Base-by-base conservation (phyloP, 192 early-diverging fungal species). In the Phycomyces blakesleeanus region DNA sequence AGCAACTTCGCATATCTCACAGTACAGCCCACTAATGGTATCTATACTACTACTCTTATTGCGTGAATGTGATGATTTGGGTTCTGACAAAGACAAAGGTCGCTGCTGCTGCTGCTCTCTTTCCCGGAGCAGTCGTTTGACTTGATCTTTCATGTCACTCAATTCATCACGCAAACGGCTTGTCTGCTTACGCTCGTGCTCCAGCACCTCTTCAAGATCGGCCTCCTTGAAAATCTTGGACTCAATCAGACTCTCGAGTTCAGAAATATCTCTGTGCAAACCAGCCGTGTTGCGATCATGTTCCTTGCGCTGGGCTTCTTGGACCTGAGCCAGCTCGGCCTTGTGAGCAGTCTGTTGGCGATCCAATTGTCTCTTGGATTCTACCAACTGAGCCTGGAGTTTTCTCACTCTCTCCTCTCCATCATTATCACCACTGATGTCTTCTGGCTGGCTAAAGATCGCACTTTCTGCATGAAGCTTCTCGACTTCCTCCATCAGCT, bases 401-500 rank as follows among this genome's bases (percentile, higher is more conserved):
- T 73, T 67, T 15, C 57, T 69, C 0, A 71, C 52, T 25, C 74
- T 71, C 1, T 71, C 64, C 18, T 69, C 69, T 15, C 47, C 41
- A 8, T 20, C 18, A 0, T 61, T 61, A 3, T 51, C 54, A 16
- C 56, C 75, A 11, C 53, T 24, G 3, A 51, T 51, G 10, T 41
- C 53, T 0, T 34, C 54, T n/a, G 22, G 70, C 24, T 27, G 12
- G 14, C 39, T 38, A n/a, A 49, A 14, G 1, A 42, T 24, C 8
- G 40, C 34, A 34, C 24, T 51, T 67, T 90, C 87, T 2, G 75
- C 68, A 56, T 82, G 83, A 40, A 92, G 67, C 61, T 79, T 78
- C 63, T 92, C 90, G 44, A 89, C 81, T 61, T 92, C 90, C n/a
- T 89, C 87, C 67, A 87, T 84, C 42, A 90, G 74, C 55, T 87